Evolutionary conservation across 2,329 filamentous ascomycete species (phyloP).

Genomic region (Ophiostoma montium): DNA sequence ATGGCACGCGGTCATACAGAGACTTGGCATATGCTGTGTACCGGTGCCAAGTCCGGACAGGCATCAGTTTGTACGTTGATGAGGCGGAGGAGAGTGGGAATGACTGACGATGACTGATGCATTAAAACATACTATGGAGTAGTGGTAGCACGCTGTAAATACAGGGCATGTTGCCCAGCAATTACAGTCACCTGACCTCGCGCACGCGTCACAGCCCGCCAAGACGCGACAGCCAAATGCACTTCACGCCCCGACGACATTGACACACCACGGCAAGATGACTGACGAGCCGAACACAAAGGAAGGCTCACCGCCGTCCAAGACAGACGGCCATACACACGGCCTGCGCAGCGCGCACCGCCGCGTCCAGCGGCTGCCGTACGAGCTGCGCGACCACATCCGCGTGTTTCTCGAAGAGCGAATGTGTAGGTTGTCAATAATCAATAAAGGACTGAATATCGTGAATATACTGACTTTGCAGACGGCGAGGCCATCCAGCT

Average conservation of each 20-base stretch:
- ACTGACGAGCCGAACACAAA: not conserved
- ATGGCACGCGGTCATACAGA: not conserved
- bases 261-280: not conserved
- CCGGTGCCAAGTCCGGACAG: constrained; percentile 2
- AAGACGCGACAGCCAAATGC: not conserved
- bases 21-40: constrained; percentile 7
- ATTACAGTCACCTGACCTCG: not conserved
- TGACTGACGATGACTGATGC: too few species aligned
- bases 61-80: too few species aligned
- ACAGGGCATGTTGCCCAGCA: too few species aligned
- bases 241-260: too few species aligned
- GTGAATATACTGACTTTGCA: not conserved
- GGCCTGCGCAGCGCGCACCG: constrained; percentile 28
- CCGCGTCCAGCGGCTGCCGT: constrained; percentile 40
- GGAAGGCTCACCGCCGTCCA: not conserved
- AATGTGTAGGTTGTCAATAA: constrained; percentile 26
- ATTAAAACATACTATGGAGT: too few species aligned
- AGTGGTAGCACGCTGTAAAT: too few species aligned
- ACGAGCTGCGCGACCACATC: constrained; percentile 50
- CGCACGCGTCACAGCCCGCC: too few species aligned
- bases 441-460: not conserved
- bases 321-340: not conserved
- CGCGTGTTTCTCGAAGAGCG: constrained; percentile 64
- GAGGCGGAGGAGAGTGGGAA: too few species aligned
- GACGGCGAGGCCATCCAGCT: constrained; percentile 47